Conservation (phyloP, 495 filamentous ascomycete species). For the Talaromyces adpressus region DNA sequence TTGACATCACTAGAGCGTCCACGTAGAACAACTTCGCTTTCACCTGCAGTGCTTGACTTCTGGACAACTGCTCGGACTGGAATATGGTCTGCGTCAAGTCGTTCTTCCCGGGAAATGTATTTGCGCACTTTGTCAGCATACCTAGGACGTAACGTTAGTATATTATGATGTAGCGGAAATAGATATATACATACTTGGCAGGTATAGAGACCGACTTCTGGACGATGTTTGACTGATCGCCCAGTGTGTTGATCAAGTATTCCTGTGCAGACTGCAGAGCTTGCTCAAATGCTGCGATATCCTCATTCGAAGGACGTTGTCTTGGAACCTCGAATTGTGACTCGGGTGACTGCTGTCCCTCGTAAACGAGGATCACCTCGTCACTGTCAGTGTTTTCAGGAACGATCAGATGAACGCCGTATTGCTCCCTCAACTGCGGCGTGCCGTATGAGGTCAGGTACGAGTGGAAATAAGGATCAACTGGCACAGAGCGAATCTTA, state of each 20-base stretch:
- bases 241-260: conserved; percentile 62
- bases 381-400: conserved; percentile 56
- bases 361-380: conserved; percentile 79
- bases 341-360: conserved; percentile 52
- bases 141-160: conserved; percentile 14
- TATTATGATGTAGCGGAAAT: conserved; percentile 15
- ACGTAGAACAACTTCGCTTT: conserved; percentile 56
- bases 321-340: conserved; percentile 62
- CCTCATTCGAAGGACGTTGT: conserved; percentile 50
- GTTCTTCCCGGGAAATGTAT: conserved; percentile 71
- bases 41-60: conserved; percentile 13
- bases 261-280: conserved; percentile 64
- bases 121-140: conserved; percentile 71
- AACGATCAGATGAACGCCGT: conserved; percentile 72
- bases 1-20: conserved; percentile 69
- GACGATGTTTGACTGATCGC: conserved; percentile 62
- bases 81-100: conserved; percentile 57
- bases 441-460: conserved; percentile 61
- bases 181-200: conserved; percentile 48
- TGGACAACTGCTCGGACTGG: conserved; percentile 63
- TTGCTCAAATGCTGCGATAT: conserved; percentile 60
- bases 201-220: conserved; percentile 61
- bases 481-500: conserved; percentile 56
- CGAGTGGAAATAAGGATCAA: conserved; percentile 84
- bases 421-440: conserved; percentile 58